Conservation (phyloP, 129 eudicot genomes). For the Helianthus annuus region HanXRQr2.0-SUNRISE NC_035449.2:4075733-4076232, state of each 20-base stretch:
- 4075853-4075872: too few relatives aligned
- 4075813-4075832: too few relatives aligned
- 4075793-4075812: too few relatives aligned
- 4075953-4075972: too few relatives aligned
- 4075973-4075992: background rate
- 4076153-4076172: background rate
- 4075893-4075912: too few relatives aligned
- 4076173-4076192: background rate
- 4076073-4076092: slow-evolving; percentile 9
- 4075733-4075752: too few relatives aligned
- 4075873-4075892: too few relatives aligned
- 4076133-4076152: background rate
- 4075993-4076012: slow-evolving; percentile 10
- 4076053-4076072: background rate
- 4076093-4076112: slow-evolving; percentile 13
- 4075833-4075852: too few relatives aligned
- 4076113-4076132: slow-evolving; percentile 9
- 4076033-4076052: slow-evolving; percentile 8
- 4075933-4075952: too few relatives aligned
- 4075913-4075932: too few relatives aligned
- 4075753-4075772: too few relatives aligned
- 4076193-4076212: background rate
- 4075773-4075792: too few relatives aligned
- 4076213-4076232: background rate
- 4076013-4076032: slow-evolving; percentile 17